These are phyloP conservation scores for Epichloe uncinata DNA, from an alignment of 2,329 filamentous ascomycete species.

Conservation along the genomic window DNA sequence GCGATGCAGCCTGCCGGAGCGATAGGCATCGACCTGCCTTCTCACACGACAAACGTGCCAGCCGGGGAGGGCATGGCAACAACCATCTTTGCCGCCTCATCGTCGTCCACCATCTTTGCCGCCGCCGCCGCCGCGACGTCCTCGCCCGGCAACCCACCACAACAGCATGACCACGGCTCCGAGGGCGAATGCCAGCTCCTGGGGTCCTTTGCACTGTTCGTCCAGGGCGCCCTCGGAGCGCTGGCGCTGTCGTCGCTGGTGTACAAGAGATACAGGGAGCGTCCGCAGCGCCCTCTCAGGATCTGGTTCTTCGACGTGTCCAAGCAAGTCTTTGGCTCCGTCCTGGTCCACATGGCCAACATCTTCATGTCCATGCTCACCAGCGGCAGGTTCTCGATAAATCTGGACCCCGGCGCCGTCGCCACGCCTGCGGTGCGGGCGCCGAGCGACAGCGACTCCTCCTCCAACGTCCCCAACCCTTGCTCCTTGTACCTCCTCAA, in stretches of 20 bases:
- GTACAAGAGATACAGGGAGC: conserved; percentile 84
- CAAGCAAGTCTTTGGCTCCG: conserved; percentile 92
- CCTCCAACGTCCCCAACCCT: conserved; percentile 64
- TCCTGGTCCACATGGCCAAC: conserved; percentile 83
- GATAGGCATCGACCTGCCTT: conserved; percentile 10
- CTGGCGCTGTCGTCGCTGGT: conserved; percentile 78
- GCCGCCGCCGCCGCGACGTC: conserved; percentile 16
- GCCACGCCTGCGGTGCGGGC: conserved; percentile 21
- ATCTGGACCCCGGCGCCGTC: conserved; percentile 31
- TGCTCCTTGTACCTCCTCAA: conserved; percentile 96
- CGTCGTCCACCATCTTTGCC: conserved; percentile 8
- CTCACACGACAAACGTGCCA: conserved; percentile 1
- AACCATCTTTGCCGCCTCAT: conserved; percentile 6
- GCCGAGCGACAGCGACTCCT: conserved; percentile 23
- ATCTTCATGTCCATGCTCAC: conserved; percentile 94
- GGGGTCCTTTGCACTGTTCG: conserved; percentile 78
- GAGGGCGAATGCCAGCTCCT: conserved; percentile 75
- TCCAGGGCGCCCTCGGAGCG: conserved; percentile 75
- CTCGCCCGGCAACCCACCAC: conserved; percentile 9
- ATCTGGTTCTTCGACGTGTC: conserved; percentile 97
- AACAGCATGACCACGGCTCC: conserved; percentile 27
- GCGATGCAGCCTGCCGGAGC: conserved; percentile 2
- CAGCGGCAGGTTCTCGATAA: conserved; percentile 65
- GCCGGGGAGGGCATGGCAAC: conserved; percentile 6
- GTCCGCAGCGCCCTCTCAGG: conserved; percentile 82